phyloP scores from a whole-genome alignment of 371 early-diverging fungal species.

The Actinomortierella wolfii region DNA sequence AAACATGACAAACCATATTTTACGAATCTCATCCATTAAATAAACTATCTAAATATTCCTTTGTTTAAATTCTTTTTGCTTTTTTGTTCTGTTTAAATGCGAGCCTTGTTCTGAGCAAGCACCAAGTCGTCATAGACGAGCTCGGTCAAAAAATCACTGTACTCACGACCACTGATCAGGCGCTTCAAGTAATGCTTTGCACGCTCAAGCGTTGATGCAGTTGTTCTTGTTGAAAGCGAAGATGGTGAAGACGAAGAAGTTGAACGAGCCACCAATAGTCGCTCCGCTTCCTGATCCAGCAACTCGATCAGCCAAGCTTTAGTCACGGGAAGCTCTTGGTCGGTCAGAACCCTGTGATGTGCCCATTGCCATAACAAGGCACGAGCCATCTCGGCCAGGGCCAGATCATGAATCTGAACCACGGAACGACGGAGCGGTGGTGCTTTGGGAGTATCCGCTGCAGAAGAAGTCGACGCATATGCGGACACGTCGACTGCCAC shows the following conservation, averaged over 20 bases:
- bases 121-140: slow-evolving; percentile 77
- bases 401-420: slow-evolving; percentile 93
- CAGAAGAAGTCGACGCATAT: no score
- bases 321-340: slow-evolving; percentile 79
- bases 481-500: slow-evolving; percentile 96
- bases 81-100: slow-evolving; percentile 31
- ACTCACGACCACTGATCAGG: slow-evolving; percentile 79
- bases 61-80: no score
- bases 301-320: slow-evolving; percentile 69
- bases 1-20: no score
- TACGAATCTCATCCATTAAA: no score
- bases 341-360: slow-evolving; percentile 76
- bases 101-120: slow-evolving; percentile 25
- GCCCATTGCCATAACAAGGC: slow-evolving; percentile 97
- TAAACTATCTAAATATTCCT: no score
- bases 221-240: slow-evolving; percentile 57
- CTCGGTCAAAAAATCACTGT: slow-evolving; percentile 90
- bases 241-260: no score
- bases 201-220: slow-evolving; percentile 65
- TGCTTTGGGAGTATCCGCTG: no score
- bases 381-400: slow-evolving; percentile 95
- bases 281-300: slow-evolving; percentile 81
- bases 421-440: no score
- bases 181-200: slow-evolving; percentile 79
- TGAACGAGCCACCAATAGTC: slow-evolving; percentile 64